Evolutionary conservation across 805 yeast species (phyloP).

Genomic region (Yamadazyma laniorum): DNA sequence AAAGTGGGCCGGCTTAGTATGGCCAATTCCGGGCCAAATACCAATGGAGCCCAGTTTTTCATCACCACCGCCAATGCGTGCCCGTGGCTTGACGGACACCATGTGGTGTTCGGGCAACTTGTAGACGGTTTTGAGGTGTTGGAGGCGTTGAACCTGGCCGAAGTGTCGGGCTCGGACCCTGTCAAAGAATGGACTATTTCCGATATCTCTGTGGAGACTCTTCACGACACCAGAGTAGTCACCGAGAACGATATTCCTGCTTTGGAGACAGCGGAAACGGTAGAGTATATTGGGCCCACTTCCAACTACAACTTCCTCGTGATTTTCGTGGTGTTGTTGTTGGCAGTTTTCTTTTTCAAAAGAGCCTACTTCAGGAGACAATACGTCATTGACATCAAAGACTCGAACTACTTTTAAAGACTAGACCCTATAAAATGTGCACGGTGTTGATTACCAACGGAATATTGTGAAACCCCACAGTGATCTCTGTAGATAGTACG

Average conservation of each 20-base stretch:
- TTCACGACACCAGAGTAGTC: conserved; percentile 8
- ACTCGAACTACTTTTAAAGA: conserved; percentile 18
- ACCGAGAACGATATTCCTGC: not conserved
- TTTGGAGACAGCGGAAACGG: conserved; percentile 7
- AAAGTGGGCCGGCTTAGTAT: conserved; percentile 79
- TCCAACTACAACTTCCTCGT: conserved; percentile 11
- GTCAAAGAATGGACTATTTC: conserved; percentile 17
- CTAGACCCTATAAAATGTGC: not conserved
- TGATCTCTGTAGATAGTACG: too few species aligned
- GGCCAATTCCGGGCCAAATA: conserved; percentile 65
- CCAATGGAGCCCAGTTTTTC: conserved; percentile 50
- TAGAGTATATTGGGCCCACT: conserved; percentile 13
- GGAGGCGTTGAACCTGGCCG: conserved; percentile 32
- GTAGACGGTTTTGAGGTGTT: conserved; percentile 81
- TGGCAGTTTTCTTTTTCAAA: conserved; percentile 9
- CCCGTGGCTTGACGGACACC: conserved; percentile 72
- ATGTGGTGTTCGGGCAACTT: conserved; percentile 94
- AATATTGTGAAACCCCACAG: too few species aligned
- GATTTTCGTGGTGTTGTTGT: conserved; percentile 9
- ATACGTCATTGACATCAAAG: conserved; percentile 24
- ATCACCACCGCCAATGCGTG: conserved; percentile 28
- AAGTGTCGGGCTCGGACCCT: conserved; percentile 18
- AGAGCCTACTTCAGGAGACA: conserved; percentile 22
- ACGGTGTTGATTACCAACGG: conserved; percentile 6
- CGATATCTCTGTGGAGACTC: conserved; percentile 11